These are phyloP conservation scores for Schizophyllum commune DNA, from an alignment of 1,284 basidiomycete genomes.

Conservation along the genomic window DNA sequence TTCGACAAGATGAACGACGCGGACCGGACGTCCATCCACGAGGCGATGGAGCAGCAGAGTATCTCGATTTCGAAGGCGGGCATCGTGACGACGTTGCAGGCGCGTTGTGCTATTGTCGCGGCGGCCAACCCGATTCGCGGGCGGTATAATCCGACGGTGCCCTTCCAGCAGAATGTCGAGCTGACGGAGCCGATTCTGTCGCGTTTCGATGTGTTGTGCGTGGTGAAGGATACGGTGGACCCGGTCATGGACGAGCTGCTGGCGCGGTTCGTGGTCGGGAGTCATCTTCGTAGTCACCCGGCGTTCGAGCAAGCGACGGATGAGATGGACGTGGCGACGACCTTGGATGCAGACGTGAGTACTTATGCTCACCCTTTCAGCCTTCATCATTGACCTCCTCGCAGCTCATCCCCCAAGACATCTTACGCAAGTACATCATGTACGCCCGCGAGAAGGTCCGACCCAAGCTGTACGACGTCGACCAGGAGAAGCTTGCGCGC, in stretches of 20 bases:
- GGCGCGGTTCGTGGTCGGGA: conserved; percentile 95
- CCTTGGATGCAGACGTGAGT: conserved; percentile 86
- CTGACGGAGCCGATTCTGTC: conserved; percentile 97
- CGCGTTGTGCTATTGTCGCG: conserved; percentile 94
- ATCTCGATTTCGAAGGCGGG: conserved; percentile 99
- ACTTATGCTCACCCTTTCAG: conserved; percentile 7
- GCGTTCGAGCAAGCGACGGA: conserved; percentile 79
- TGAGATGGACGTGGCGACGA: conserved; percentile 86
- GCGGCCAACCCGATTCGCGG: conserved; percentile 97
- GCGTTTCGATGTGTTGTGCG: conserved; percentile 97
- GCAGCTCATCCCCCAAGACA: conserved; percentile 93
- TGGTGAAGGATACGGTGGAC: conserved; percentile 96
- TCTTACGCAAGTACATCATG: conserved; percentile 99
- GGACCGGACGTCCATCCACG: conserved; percentile 96
- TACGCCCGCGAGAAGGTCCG: conserved; percentile 91
- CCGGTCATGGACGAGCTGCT: conserved; percentile 96
- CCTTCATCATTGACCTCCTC: conserved; percentile 4
- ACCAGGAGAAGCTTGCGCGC: conserved; percentile 92
- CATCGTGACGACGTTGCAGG: conserved; percentile 95
- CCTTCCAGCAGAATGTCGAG: conserved; percentile 98
- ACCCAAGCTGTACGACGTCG: conserved; percentile 91
- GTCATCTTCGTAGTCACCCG: conserved; percentile 91
- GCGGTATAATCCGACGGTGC: conserved; percentile 94
- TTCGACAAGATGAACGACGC: conserved; percentile 99
- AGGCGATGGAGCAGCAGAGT: conserved; percentile 99